Conservation (phyloP, 257 asterid genomes). For the Nyctanthes arbortristis region DNA sequence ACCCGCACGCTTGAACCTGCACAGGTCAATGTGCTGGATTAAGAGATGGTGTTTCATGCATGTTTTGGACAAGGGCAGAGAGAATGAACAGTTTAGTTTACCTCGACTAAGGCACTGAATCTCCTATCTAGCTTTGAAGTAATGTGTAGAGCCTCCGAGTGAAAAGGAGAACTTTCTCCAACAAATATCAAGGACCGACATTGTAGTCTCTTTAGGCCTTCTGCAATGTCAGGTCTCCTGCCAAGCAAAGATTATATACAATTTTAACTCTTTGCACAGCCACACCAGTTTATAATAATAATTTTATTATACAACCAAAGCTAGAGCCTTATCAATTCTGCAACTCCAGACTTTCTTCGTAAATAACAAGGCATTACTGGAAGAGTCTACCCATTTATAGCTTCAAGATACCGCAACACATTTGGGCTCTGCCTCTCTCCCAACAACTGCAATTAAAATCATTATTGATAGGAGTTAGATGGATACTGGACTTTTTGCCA, state of each 20-base stretch:
- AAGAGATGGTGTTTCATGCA: not conserved
- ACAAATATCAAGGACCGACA: slow-evolving; percentile 61
- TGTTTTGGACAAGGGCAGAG: not conserved
- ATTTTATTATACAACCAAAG: not conserved
- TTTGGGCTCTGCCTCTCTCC: slow-evolving; percentile 69
- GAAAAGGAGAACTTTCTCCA: slow-evolving; percentile 63
- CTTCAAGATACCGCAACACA: slow-evolving; percentile 59
- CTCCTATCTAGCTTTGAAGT: slow-evolving; percentile 64
- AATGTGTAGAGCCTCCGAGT: slow-evolving; percentile 62
- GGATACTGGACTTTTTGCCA: not conserved
- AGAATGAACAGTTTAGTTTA: slow-evolving; percentile 17
- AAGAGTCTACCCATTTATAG: slow-evolving; percentile 49
- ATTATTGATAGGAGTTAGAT: slow-evolving; percentile 16
- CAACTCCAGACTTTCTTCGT: not conserved
- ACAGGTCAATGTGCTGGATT: not conserved
- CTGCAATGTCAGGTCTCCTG: slow-evolving; percentile 66
- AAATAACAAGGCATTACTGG: not conserved
- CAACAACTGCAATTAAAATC: slow-evolving; percentile 46
- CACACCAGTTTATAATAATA: not conserved
- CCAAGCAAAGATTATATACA: not conserved
- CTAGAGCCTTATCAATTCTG: not conserved
- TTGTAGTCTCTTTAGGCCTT: slow-evolving; percentile 46
- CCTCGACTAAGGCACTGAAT: slow-evolving; percentile 70
- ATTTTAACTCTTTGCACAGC: not conserved
- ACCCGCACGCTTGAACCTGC: slow-evolving; percentile 72